Base-by-base conservation (phyloP, 768 basidiomycete species). In the Naganishia antarctica region DNA sequence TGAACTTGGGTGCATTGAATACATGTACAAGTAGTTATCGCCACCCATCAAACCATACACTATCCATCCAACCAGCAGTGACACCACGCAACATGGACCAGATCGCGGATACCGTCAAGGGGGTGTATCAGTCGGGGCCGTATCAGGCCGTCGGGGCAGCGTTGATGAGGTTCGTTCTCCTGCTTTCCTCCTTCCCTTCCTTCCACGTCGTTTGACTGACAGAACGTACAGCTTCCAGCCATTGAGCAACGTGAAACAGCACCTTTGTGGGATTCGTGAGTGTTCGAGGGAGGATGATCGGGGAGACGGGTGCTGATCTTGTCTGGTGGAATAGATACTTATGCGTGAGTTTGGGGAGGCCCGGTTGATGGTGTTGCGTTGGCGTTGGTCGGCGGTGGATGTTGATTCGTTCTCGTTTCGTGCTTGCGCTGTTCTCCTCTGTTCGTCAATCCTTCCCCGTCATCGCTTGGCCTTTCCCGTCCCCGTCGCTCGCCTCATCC, bases 181-280 rank as follows among this genome's bases (percentile, higher is more conserved):
- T 15, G 5, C 23, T 6, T 25, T 37, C 18, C 4, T 18, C 31
- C 12, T 13, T 21, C 16, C 43, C 25, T 29, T 28, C 23, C 15
- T 15, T 34, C 28, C 9, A 23, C 12, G 46, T 28, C 13, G 15
- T 48, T 6, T 16, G 46, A 21, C 16, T 23, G 5, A 28, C 8
- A 7, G n/a, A n/a, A n/a, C 21, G 41, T 11, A 15, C 65, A 76
- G 74, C 64, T 76, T 74, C 64, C 65, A 60, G 25, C 74, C 74
- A 7, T 69, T 76, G 49, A 72, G 72, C 60, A 68, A 71, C 41
- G 72, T 74, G 43, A 70, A 72, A 34, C 72, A 73, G 58, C 74
- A 76, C 44, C 66, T 76, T 0, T 76, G 74, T 63, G 74, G 69
- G 2, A 49, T 76, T 4, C 74, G 73, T 64, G 65, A 50, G 62